Evolutionary conservation across 164 flowering plant species (phyloP), one percentile per base, ranked within the genome.

Genomic region (Magnolia changhungtana): DNA sequence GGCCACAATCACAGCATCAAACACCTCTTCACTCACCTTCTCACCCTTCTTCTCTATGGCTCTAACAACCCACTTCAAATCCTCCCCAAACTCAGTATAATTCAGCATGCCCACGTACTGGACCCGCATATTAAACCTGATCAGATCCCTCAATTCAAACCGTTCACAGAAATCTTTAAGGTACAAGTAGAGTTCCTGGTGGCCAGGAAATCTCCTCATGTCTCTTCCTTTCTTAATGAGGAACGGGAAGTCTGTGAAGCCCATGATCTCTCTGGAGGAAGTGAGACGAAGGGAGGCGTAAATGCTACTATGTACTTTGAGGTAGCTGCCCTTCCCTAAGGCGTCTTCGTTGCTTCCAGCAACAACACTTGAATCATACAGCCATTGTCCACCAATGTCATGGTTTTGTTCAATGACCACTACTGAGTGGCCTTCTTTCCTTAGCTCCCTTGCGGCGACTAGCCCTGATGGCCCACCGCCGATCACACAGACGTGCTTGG

Each of bases 301-400:
- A 0, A 95, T 71, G 78, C 98, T 95, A 70, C 97, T 92, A 74
- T 95, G 98, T 3, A 90, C 91, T 52, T 83, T 80, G 18, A 85
- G 76, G 66, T 71, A 55, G 9, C 13, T 9, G 23, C 45, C 74
- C 68, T 59, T 82, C 23, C 93, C 92, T 29, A 89, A 64, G 0
- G 89, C 88, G 31, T 89, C 88, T 59, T 90, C 90, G 7, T 66
- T 73, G 51, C 85, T 88, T 37, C 45, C 45, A 37, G 45, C 45
- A 16, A 14, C 61, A 23, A 87, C 88, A 10, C 84, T 78, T 1
- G 94, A 87, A 1, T 91, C 84, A 76, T 91, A 94, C 2, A 94
- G 84, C 98, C 98, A 93, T 78, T 92, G 97, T 10, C 98, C 98
- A 68, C 98, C 97, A 14, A 92, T 77, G 55, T 95, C 97, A 74